Conservation (phyloP, 2,329 filamentous ascomycete genomes). For the Chrysoporthe deuterocubensis region DNA sequence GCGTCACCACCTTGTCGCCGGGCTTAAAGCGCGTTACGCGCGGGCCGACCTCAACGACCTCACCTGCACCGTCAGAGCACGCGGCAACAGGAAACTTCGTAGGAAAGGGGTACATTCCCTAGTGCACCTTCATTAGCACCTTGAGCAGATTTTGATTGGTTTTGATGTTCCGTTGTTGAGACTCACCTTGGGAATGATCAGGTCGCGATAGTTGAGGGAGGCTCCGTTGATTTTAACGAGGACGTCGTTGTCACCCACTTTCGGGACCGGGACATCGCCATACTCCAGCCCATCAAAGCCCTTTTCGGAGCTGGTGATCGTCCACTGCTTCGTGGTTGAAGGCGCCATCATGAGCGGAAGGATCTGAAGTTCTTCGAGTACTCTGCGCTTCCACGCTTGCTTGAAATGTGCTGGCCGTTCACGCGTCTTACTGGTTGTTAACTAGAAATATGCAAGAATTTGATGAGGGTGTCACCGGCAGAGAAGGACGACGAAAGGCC, state of each 20-base stretch:
- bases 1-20: conserved; percentile 60
- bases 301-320: conserved; percentile 51
- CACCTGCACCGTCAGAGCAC: conserved; percentile 58
- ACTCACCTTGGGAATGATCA: conserved; percentile 49
- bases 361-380: not conserved
- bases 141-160: too few relatives aligned
- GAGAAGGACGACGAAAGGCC: not conserved
- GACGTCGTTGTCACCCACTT: conserved; percentile 71
- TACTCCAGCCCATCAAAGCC: conserved; percentile 65
- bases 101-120: conserved; percentile 52
- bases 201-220: conserved; percentile 60
- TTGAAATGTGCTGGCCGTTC: too few relatives aligned
- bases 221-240: conserved; percentile 66
- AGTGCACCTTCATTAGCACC: not conserved
- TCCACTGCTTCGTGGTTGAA: conserved; percentile 60
- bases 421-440: not conserved
- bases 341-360: conserved; percentile 29
- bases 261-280: conserved; percentile 58
- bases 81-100: conserved; percentile 50
- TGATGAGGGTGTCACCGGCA: not conserved
- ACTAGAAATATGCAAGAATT: not conserved
- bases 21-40: conserved; percentile 52
- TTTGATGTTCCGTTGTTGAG: not conserved
- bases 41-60: conserved; percentile 54
- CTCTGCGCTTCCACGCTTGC: not conserved